Conservation (phyloP, 306 rosid genomes). For the Cucurbita argyrosperma region DNA sequence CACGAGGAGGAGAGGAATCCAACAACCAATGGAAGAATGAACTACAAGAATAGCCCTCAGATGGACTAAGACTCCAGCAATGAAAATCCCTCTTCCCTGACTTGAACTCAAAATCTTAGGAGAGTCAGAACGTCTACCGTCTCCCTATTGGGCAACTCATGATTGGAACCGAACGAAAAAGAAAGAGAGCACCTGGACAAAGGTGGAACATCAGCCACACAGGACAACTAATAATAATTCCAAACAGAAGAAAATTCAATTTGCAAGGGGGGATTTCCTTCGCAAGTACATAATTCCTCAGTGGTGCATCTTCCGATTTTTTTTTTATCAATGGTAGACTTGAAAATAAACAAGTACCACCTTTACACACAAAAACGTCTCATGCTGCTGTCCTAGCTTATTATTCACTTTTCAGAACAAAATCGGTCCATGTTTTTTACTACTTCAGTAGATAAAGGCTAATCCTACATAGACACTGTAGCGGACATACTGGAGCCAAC, state of each 20-base stretch:
- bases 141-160: too few relatives aligned
- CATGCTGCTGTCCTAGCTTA: background rate
- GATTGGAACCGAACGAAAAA: too few relatives aligned
- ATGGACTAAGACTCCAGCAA: too few relatives aligned
- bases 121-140: too few relatives aligned
- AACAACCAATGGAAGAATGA: too few relatives aligned
- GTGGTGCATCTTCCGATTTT: background rate
- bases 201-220: too few relatives aligned
- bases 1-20: too few relatives aligned
- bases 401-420: background rate
- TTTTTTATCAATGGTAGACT: background rate
- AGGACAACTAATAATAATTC: background rate
- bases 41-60: too few relatives aligned
- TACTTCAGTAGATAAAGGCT: background rate
- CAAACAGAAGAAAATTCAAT: background rate
- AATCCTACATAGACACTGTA: background rate
- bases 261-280: background rate
- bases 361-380: background rate
- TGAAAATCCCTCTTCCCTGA: too few relatives aligned
- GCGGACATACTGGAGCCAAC: background rate
- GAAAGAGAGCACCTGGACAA: too few relatives aligned
- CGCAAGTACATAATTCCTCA: background rate
- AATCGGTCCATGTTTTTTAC: background rate
- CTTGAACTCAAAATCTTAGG: too few relatives aligned
- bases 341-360: background rate